Conservation (phyloP, 306 rosid genomes). For the Clitoria ternatea region DNA sequence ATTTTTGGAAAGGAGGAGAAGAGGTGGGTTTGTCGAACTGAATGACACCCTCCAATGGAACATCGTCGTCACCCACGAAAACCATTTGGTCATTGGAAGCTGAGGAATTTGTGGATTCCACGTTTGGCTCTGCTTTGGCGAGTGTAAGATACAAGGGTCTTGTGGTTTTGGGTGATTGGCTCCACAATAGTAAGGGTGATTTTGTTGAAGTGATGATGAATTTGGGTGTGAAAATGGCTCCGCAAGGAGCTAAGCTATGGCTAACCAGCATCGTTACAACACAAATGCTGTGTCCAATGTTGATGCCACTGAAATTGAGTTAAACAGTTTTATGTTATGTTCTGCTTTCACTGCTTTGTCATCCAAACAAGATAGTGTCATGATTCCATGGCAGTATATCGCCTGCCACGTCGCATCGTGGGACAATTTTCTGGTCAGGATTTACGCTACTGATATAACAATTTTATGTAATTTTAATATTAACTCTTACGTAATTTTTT, state of each 20-base stretch:
- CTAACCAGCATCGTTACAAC: neutral
- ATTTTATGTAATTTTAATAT: too few species aligned
- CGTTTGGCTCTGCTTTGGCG: slow-evolving; percentile 51
- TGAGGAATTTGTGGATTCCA: slow-evolving; percentile 44
- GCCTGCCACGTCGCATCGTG: too few species aligned
- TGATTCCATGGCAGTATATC: too few species aligned
- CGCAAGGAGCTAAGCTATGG: slow-evolving; percentile 45
- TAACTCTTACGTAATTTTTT: too few species aligned
- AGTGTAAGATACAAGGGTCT: slow-evolving; percentile 45
- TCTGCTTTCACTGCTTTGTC: neutral
- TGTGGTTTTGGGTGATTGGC: slow-evolving; percentile 31
- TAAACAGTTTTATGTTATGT: too few species aligned
- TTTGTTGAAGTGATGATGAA: slow-evolving; percentile 34
- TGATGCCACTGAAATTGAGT: too few species aligned
- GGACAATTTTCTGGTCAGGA: too few species aligned
- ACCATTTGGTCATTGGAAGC: slow-evolving; percentile 50
- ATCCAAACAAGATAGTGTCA: slow-evolving; percentile 1
- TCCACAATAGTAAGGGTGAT: slow-evolving; percentile 39
- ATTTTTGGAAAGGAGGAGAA: slow-evolving; percentile 58
- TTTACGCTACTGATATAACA: too few species aligned
- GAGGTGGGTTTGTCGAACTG: slow-evolving; percentile 75
- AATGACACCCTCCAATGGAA: slow-evolving; percentile 92
- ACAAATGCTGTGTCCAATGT: neutral
- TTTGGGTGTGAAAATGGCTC: slow-evolving; percentile 46
- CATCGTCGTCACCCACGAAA: slow-evolving; percentile 58